Base-by-base conservation (phyloP, 805 yeast species). In the Yarrowia sp. region DNA sequence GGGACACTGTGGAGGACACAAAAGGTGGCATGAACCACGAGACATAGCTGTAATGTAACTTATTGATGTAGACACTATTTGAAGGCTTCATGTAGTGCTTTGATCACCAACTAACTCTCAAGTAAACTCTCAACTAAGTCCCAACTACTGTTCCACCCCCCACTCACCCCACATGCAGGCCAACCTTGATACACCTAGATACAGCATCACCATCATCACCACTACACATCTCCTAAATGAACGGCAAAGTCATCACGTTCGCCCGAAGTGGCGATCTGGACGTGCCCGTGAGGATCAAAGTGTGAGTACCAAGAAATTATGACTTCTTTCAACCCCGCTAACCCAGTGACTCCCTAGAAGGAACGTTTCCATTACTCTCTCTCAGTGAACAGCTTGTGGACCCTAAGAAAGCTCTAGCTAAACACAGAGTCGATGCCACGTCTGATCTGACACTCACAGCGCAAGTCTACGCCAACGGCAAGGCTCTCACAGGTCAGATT, bases 251-350 rank as follows among this genome's bases (percentile, higher is more conserved):
- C 52, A 81, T 85, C 41, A 83, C 87, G 7, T 87, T 86, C 74
- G 85, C 85, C 73, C 79, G 84, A 4, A 86, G 90, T 0, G 82
- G 83, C 69, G 90, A 87, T 70, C 74, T 88, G 19, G 81, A 83
- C 43, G 71, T 80, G 2, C 86, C 84, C 0, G 79, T 88, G 68
- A 74, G 80, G 36, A 76, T 88, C 8, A 86, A 83, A 70, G 77
- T 88, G 73, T 77, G 68, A 14, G 75, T 72, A 59, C 16, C 3
- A 7, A 8, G 38, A 1, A 8, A 38, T 38, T 5, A 4, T 36
- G 11, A 9, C 19, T 12, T 9, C 11, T 32, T 14, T 8, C 22
- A 8, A 3, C 14, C 26, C 68, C 8, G 50, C 68, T 68, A 55
- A 48, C 70, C 10, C 15, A 75, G 79, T 8, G 79, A 79, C 32